Evolutionary conservation across 768 basidiomycete species (phyloP).

Genomic region (Astraeus odoratus): DNA sequence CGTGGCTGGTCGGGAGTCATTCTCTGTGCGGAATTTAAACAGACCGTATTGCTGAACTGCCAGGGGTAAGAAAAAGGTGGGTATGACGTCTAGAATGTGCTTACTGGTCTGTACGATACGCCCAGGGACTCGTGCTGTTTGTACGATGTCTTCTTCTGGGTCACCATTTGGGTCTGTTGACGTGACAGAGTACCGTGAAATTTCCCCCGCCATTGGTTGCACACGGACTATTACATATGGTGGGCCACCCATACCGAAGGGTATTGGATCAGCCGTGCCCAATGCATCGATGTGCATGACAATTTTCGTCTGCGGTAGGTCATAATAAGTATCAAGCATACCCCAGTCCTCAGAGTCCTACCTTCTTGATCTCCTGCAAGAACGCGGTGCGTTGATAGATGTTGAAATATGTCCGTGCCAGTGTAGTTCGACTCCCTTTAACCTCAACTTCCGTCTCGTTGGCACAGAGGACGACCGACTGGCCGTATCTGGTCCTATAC

Average conservation of each 20-base stretch:
- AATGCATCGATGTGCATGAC: slow-evolving; percentile 79
- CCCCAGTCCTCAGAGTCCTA: slow-evolving; percentile 20
- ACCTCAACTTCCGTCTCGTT: slow-evolving; percentile 74
- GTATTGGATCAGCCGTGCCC: slow-evolving; percentile 70
- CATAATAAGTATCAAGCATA: slow-evolving; percentile 6
- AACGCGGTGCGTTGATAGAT: slow-evolving; percentile 80
- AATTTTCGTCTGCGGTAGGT: slow-evolving; percentile 62
- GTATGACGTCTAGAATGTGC: slow-evolving; percentile 20
- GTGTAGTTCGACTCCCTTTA: slow-evolving; percentile 49
- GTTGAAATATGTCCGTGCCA: slow-evolving; percentile 83
- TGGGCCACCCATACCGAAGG: slow-evolving; percentile 60
- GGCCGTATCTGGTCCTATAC: slow-evolving; percentile 64
- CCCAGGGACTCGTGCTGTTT: slow-evolving; percentile 63
- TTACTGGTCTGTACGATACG: slow-evolving; percentile 79
- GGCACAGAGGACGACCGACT: slow-evolving; percentile 64
- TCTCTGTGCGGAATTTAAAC: slow-evolving; percentile 80
- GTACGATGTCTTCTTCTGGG: slow-evolving; percentile 76
- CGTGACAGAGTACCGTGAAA: slow-evolving; percentile 71
- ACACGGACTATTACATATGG: slow-evolving; percentile 78
- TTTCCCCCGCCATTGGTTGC: slow-evolving; percentile 77
- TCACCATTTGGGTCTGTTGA: slow-evolving; percentile 72
- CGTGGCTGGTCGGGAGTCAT: slow-evolving; percentile 74
- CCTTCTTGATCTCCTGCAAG: slow-evolving; percentile 75
- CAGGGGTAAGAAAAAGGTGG: neutral
- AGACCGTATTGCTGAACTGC: slow-evolving; percentile 84